Base-by-base conservation (phyloP, 139 green algal genomes). In the Ettlia oleoabundans region DNA sequence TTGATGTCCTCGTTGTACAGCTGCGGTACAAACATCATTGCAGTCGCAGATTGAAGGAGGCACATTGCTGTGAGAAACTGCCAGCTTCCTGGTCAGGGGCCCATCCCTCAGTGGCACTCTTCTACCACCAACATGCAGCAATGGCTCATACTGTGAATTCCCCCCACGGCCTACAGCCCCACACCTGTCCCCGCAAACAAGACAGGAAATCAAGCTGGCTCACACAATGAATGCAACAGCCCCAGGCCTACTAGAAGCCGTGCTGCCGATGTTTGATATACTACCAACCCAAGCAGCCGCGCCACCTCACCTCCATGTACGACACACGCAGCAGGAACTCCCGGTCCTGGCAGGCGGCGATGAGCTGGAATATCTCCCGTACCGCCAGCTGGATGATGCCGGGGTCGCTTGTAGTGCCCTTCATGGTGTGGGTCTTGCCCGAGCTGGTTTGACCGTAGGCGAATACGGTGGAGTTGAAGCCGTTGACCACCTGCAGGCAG, bases 1-100 rank as follows among this genome's bases (percentile, higher is more conserved):
- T 96, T 95, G 43, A 99, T 95, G 67, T 98, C 93, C 88, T 99
- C 96, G 79, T 99, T 99, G 92, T 99, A 99, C 19, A 98, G 86
- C 95, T 96, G 89, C 82, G 58, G 9, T 3, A 68, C 38, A n/a
- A n/a, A 72, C 18, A 71, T 30, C 33, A 80, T 33, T 1, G 3
- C 9, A 76, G 40, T 26, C 38, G 65, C 67, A 42, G 67, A 10
- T 37, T 53, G 8, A 63, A 83, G 52, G 33, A 19, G 3, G 1
- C 2, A 8, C 0, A 7, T 30, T 42, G 18, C 7, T 55, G 41
- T 6, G 3, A 32, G 47, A 15, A n/a, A 8, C 15, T n/a, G 24
- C 8, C 61, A 68, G n/a, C n/a, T n/a, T n/a, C n/a, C n/a, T n/a
- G n/a, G n/a, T n/a, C n/a, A n/a, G n/a, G n/a, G n/a, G n/a, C n/a